Evolutionary conservation across 441 rosid species (phyloP).

Genomic region (Rhodomyrtus psidioides): DNA sequence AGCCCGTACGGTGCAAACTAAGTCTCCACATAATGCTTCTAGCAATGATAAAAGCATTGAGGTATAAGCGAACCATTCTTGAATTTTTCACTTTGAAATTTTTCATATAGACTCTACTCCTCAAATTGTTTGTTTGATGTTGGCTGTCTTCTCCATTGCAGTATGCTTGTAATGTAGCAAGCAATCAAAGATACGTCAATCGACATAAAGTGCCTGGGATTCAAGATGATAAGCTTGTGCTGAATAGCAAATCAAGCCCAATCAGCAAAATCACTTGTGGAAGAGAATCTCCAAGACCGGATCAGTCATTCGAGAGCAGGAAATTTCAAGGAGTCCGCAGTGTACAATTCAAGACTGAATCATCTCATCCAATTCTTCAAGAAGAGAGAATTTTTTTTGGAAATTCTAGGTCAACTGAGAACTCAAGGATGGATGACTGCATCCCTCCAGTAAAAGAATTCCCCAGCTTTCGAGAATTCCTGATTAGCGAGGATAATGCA

Average conservation of each 20-base stretch:
- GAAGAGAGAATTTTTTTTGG: neutral
- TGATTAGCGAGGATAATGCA: neutral
- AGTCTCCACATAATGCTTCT: neutral
- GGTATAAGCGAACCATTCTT: neutral
- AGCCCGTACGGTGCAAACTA: neutral
- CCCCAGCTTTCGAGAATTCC: neutral
- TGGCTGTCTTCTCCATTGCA: neutral
- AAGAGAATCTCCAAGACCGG: neutral
- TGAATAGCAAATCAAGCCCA: neutral
- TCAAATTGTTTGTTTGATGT: neutral
- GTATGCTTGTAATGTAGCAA: neutral
- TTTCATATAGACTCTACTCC: neutral
- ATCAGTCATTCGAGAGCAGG: neutral
- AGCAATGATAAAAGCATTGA: neutral
- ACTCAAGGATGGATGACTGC: neutral
- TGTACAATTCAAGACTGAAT: neutral
- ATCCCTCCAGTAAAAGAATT: neutral
- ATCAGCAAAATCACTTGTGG: neutral
- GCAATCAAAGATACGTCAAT: neutral
- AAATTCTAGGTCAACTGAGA: neutral
- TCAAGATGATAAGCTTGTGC: neutral
- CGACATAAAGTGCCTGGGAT: neutral
- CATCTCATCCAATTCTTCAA: neutral
- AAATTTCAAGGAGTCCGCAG: neutral
- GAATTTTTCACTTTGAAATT: neutral